phyloP scores from a whole-genome alignment of 495 filamentous ascomycete species.

The Lasiosphaeris hirsuta region DNA sequence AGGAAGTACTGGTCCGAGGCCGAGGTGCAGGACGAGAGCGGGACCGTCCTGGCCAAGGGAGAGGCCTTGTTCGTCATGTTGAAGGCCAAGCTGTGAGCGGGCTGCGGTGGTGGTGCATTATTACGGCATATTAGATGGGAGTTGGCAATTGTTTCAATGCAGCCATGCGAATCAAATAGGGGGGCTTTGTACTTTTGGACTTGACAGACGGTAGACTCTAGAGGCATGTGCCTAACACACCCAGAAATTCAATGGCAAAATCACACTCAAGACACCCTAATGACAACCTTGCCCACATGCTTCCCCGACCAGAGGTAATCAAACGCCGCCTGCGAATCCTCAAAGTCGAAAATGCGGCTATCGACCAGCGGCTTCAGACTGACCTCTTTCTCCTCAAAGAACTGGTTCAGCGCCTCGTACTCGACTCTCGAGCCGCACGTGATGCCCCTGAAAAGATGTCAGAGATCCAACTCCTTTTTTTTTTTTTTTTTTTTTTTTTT shows the following conservation, averaged over 20 bases:
- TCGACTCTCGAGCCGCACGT: constrained; percentile 34
- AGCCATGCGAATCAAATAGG: not conserved
- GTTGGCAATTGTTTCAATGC: not conserved
- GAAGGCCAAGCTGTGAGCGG: constrained; percentile 23
- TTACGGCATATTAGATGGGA: not conserved
- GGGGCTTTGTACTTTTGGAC: not conserved
- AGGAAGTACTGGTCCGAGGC: constrained; percentile 47
- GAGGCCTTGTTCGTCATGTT: constrained; percentile 46
- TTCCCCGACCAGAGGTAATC: constrained; percentile 41
- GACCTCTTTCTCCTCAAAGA: constrained; percentile 34
- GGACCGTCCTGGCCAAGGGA: constrained; percentile 39
- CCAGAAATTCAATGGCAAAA: not conserved
- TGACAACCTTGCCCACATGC: constrained; percentile 49
- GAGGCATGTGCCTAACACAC: not conserved
- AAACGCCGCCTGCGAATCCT: constrained; percentile 40
- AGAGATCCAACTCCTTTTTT: too few species aligned
- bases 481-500: too few species aligned
- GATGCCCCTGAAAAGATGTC: constrained; percentile 30
- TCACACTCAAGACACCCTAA: constrained; percentile 23
- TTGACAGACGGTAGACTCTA: too few species aligned
- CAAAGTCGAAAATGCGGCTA: constrained; percentile 35
- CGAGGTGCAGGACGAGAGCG: constrained; percentile 39
- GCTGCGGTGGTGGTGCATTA: not conserved
- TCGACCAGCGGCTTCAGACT: constrained; percentile 31
- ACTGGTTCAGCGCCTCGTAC: constrained; percentile 30